Evolutionary conservation across 2,329 filamentous ascomycete species (phyloP).

Genomic region (Scedosporium boydii): DNA sequence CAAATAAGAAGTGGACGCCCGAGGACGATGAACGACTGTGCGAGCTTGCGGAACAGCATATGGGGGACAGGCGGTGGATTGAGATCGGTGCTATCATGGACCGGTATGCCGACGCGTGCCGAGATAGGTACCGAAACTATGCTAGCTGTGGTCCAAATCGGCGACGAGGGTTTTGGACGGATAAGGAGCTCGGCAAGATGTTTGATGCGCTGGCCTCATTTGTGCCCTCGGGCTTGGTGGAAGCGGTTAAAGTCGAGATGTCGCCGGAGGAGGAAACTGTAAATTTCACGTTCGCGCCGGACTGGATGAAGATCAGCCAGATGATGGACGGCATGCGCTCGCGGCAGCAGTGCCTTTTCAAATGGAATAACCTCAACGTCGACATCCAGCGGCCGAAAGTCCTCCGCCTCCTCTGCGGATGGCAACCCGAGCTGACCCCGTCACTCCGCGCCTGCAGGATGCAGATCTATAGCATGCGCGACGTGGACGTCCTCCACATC

Average conservation of each 20-base stretch:
- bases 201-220: slow-evolving; percentile 35
- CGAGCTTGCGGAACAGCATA: slow-evolving; percentile 33
- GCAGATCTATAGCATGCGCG: slow-evolving; percentile 5
- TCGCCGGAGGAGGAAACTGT: background rate
- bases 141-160: slow-evolving; percentile 46
- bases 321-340: slow-evolving; percentile 53
- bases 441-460: slow-evolving; percentile 11
- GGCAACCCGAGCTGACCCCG: slow-evolving; percentile 9
- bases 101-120: slow-evolving; percentile 54
- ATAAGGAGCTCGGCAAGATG: slow-evolving; percentile 28
- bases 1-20: slow-evolving; percentile 40
- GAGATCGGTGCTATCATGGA: slow-evolving; percentile 52
- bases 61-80: slow-evolving; percentile 44
- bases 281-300: slow-evolving; percentile 27
- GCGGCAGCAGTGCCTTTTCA: slow-evolving; percentile 57
- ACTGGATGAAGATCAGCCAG: slow-evolving; percentile 56
- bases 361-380: slow-evolving; percentile 42
- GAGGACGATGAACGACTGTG: slow-evolving; percentile 49
- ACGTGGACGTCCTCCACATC: background rate
- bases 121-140: slow-evolving; percentile 63
- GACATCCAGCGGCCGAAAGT: slow-evolving; percentile 23
- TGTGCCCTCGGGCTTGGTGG: slow-evolving; percentile 30
- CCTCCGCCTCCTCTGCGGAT: slow-evolving; percentile 13
- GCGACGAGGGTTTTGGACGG: slow-evolving; percentile 47
- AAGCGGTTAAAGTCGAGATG: slow-evolving; percentile 26